Conservation (phyloP, 148 eudicot genomes). For the Pharnaceum exiguum region DNA sequence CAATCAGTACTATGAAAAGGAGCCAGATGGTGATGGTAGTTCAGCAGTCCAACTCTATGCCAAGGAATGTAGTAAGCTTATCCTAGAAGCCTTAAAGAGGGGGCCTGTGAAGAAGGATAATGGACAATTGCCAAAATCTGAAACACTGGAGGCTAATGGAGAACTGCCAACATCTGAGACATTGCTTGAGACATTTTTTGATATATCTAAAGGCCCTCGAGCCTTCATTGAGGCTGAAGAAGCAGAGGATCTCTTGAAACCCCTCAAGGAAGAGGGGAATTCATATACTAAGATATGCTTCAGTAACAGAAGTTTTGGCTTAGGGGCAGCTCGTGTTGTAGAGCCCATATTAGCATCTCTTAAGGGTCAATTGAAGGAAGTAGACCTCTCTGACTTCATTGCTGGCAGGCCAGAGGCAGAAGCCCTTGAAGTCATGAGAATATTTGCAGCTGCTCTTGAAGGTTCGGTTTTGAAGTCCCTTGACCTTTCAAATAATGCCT, state of each 20-base stretch:
- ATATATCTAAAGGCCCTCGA: conserved; percentile 57
- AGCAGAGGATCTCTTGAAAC: conserved; percentile 53
- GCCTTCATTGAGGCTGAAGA: conserved; percentile 56
- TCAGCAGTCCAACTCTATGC: conserved; percentile 82
- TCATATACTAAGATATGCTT: conserved; percentile 59
- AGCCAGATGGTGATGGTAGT: conserved; percentile 88
- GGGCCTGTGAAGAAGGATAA: conserved; percentile 42
- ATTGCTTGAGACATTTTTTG: conserved; percentile 39
- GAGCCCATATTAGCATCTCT: conserved; percentile 48
- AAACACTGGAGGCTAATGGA: conserved; percentile 20
- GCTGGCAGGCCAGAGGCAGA: conserved; percentile 76
- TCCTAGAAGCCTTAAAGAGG: conserved; percentile 61
- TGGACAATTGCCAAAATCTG: conserved; percentile 17
- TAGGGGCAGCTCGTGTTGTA: conserved; percentile 62
- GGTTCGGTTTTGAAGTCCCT: conserved; percentile 46
- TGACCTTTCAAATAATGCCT: conserved; percentile 65
- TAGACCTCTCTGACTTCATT: conserved; percentile 66
- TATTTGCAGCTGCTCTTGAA: conserved; percentile 58
- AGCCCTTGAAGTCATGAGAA: conserved; percentile 72
- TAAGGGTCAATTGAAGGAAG: conserved; percentile 53
- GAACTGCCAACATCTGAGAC: conserved; percentile 19
- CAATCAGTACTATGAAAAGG: conserved; percentile 54
- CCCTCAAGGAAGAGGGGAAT: conserved; percentile 44
- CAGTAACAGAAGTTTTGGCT: conserved; percentile 72
- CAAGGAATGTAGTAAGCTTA: conserved; percentile 74